Base-by-base conservation (phyloP, 2,329 filamentous ascomycete genomes). In the Rutstroemia sp. region DNA sequence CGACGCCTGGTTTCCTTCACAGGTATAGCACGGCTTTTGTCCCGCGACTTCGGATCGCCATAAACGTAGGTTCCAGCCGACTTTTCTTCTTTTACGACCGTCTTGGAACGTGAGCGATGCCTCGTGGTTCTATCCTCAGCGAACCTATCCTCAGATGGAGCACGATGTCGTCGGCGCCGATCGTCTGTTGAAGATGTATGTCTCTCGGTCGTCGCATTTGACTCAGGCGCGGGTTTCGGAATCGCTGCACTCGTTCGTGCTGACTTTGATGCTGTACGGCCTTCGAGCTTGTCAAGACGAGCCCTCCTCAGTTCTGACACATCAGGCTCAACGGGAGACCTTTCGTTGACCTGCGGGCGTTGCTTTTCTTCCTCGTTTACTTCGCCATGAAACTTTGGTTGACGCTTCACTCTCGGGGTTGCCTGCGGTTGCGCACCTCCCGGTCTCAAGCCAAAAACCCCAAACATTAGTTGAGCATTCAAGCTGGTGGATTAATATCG, bases 241-340 rank as follows among this genome's bases (percentile, higher is more conserved):
- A 49, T 54, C 25, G 55, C 37, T 59, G 61, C 53, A 38, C 51
- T 49, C 54, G 56, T 61, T 41, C 56, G 56, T 23, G 51, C 57
- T 23, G 53, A 50, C 23, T 21, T 38, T 45, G 19, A 51, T 51
- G 50, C 51, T 19, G 57, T 49, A 53, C 57, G 46, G n/a, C 57
- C 54, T 45, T 65, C 64, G 56, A 64, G 61, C 58, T 60, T 67
- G 63, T 68, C 61, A 60, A 67, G 37, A 56, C 63, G 61, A 21
- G 49, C 55, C 57, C 65, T 66, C 38, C 65, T 61, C 46, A 62
- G 37, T 34, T 65, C 61, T 46, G 58, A 59, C 44, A 58, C 44
- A 42, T 64, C 62, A 19, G 54, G 58, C 30, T 66, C 61, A 17
- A 56, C 57, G 23, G 47, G 59, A 60, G 46, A 62, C 58, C 50